Percentiles rank a stretch among this genome's conserved stretches.
These are phyloP conservation scores for Phoma sp. DNA, from an alignment of 2,329 filamentous ascomycete species.

Conservation along the genomic window DNA sequence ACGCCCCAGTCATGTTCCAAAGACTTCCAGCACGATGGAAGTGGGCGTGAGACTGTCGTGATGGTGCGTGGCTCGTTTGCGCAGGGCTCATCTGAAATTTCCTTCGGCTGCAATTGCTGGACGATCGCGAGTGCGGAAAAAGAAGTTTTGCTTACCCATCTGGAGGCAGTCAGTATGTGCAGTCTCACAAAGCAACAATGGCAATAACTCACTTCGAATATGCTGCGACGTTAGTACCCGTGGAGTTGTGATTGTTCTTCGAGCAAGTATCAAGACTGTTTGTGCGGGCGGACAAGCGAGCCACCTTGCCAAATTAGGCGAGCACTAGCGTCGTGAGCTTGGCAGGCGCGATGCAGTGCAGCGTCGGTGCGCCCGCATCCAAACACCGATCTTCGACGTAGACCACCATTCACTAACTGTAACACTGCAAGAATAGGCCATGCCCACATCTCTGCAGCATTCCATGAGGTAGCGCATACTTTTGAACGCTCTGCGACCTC, in stretches of 20 bases:
- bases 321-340: slow-evolving; percentile 5
- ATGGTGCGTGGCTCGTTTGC: slow-evolving; percentile 17
- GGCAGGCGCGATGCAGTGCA: slow-evolving; percentile 6
- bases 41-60: slow-evolving; percentile 4
- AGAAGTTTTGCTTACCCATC: slow-evolving; percentile 65
- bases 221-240: slow-evolving; percentile 55
- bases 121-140: slow-evolving; percentile 26
- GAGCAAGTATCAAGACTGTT: slow-evolving; percentile 14
- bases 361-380: slow-evolving; percentile 4
- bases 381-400: slow-evolving; percentile 7
- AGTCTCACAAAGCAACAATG: slow-evolving; percentile 6
- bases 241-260: slow-evolving; percentile 41
- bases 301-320: slow-evolving; percentile 24
- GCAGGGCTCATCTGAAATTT: slow-evolving; percentile 28
- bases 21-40: background rate
- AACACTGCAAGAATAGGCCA: slow-evolving; percentile 9
- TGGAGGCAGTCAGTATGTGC: slow-evolving; percentile 48
- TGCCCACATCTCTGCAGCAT: slow-evolving; percentile 5
- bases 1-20: background rate
- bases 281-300: slow-evolving; percentile 30
- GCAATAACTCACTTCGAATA: slow-evolving; percentile 58
- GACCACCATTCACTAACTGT: background rate
- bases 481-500: slow-evolving; percentile 6
- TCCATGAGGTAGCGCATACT: slow-evolving; percentile 12
- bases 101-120: slow-evolving; percentile 45